Evolutionary conservation across 306 rosid genomes (phyloP), one percentile per base, ranked within the genome.

Genomic region (Quercus variabilis): DNA sequence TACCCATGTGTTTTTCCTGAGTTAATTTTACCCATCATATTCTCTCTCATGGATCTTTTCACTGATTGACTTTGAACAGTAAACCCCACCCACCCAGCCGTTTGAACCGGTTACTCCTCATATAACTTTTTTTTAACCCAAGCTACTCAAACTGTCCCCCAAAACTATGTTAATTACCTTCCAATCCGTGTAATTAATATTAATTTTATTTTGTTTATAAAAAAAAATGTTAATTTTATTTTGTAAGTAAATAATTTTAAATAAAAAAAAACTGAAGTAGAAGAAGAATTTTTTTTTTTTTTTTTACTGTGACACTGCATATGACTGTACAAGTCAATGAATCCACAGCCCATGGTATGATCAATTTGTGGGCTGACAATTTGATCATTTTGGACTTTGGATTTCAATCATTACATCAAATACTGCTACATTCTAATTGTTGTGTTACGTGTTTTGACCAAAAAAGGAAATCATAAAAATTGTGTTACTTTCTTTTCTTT

Each of bases 91-190:
- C 14, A 30, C 70, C 3, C 49, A 35, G 74, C 64, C 79, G 7
- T 26, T 69, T 72, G 88, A 85, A 69, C 20, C 80, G 78, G 55
- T 73, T 79, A 20, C 28, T 43, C 71, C 25, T 31, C 43, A 17
- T 10, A 6, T 62, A 25, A 4, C 8, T 6, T 26, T 2, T 21
- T 55, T 18, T 59, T 26, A 18, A 25, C 76, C 28, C 52, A 67
- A 67, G 20, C 38, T 60, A 28, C 43, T 65, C 43, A 77, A 76
- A 64, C 30, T 56, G 62, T 38, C 58, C 76, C 68, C 31, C 20
- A 19, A 41, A 21, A 52, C 6, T 41, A 51, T 43, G 51, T 67
- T 1, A 38, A n/a, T 19, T 58, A 17, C 70, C 70, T 28, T 17
- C 14, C 25, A 23, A 30, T 5, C 43, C 9, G 15, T 6, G 21